These are phyloP conservation scores for Coniochaeta ligniaria DNA, from an alignment of 2,329 filamentous ascomycete genomes.

Conservation along the genomic window DNA sequence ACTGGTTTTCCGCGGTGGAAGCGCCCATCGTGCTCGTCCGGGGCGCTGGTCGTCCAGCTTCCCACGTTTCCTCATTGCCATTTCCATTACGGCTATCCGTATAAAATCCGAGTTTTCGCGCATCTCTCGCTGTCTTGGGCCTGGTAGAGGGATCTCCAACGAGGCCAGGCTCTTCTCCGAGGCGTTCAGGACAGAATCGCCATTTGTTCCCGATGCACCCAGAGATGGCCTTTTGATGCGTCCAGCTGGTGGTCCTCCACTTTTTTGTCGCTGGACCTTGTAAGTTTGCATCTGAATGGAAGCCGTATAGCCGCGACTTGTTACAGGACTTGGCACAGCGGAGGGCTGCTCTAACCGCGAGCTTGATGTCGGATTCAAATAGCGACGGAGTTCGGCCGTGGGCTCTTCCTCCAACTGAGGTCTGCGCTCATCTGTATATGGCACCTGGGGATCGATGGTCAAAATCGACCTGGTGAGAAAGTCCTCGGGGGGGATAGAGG, in stretches of 20 bases:
- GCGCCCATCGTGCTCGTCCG: conserved; percentile 60
- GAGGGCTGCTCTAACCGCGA: conserved; percentile 32
- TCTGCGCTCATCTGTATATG: conserved; percentile 60
- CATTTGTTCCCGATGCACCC: conserved; percentile 18
- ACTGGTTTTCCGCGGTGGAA: conserved; percentile 55
- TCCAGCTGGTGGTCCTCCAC: conserved; percentile 20
- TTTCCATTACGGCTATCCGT: conserved; percentile 63
- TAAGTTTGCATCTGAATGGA: conserved; percentile 70
- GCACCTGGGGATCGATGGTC: conserved; percentile 58
- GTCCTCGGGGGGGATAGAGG: conserved; percentile 59
- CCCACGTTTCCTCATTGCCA: conserved; percentile 61
- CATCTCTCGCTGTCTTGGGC: conserved; percentile 56
- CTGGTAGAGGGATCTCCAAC: conserved; percentile 27
- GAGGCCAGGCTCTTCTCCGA: neutral
- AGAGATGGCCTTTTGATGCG: conserved; percentile 16
- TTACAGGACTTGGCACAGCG: conserved; percentile 16
- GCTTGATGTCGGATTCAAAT: conserved; percentile 56
- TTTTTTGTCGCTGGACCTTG: conserved; percentile 46
- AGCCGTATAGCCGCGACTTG: conserved; percentile 43
- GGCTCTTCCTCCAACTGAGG: conserved; percentile 57
- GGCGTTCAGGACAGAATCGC: neutral
- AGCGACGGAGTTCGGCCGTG: conserved; percentile 58
- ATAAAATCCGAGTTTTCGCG: conserved; percentile 66
- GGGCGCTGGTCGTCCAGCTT: conserved; percentile 60
- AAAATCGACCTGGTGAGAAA: conserved; percentile 61